Conservation (phyloP, 2,329 filamentous ascomycete genomes). For the Periconia sp. region DNA sequence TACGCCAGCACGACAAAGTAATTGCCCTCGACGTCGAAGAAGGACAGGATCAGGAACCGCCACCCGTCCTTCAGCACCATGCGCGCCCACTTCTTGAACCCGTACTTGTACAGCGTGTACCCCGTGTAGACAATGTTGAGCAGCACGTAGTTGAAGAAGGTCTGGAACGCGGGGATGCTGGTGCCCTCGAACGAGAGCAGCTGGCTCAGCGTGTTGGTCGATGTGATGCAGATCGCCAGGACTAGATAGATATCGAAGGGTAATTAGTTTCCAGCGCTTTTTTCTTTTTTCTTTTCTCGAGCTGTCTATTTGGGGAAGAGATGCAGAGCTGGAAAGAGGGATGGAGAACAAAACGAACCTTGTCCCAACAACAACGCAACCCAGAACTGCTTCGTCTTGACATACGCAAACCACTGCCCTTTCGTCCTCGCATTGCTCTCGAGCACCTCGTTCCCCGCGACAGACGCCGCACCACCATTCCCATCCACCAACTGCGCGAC, state of each 20-base stretch:
- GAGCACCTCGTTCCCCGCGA: slow-evolving; percentile 16
- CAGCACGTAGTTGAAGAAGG: slow-evolving; percentile 90
- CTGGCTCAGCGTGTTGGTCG: slow-evolving; percentile 85
- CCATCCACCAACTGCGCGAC: slow-evolving; percentile 8
- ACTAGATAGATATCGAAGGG: slow-evolving; percentile 14
- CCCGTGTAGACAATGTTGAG: slow-evolving; percentile 80
- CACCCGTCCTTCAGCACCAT: slow-evolving; percentile 74
- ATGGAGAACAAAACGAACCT: slow-evolving; percentile 30
- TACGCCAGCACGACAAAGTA: slow-evolving; percentile 98
- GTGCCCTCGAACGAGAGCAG: slow-evolving; percentile 70
- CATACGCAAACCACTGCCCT: slow-evolving; percentile 64
- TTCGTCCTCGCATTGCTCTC: slow-evolving; percentile 43
- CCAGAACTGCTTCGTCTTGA: slow-evolving; percentile 86
- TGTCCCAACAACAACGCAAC: slow-evolving; percentile 74
- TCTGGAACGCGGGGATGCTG: slow-evolving; percentile 92
- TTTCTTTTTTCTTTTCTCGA: neutral
- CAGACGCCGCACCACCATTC: neutral
- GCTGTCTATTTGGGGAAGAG: neutral
- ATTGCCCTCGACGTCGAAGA: slow-evolving; percentile 94
- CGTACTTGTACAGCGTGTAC: slow-evolving; percentile 78
- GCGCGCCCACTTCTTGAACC: slow-evolving; percentile 67
- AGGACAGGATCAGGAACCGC: slow-evolving; percentile 88
- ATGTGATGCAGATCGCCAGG: slow-evolving; percentile 77
- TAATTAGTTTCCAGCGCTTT: neutral
- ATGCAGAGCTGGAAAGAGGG: neutral